Evolutionary conservation across 1,284 basidiomycete genomes (phyloP).

Genomic region (Ganoderma leucocontextum): DNA sequence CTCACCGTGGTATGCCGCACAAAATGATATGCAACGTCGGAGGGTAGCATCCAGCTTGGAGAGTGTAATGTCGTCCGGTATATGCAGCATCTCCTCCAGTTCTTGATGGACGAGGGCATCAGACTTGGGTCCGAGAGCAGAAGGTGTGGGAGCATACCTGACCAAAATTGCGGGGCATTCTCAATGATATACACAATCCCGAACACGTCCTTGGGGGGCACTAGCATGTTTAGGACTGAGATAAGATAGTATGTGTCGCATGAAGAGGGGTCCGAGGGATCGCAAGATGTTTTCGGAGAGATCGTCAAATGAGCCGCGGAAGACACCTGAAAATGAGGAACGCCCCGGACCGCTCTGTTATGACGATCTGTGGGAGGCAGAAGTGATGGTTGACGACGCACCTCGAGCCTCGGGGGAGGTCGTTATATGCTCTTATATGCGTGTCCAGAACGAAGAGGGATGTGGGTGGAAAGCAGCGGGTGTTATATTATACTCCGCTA

Average conservation of each 20-base stretch:
- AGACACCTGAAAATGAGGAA: neutral
- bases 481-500: neutral
- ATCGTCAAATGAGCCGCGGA: neutral
- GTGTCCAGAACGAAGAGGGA: neutral
- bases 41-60: constrained; percentile 81
- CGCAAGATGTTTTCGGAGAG: neutral
- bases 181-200: constrained; percentile 85
- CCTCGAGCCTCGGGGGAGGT: neutral
- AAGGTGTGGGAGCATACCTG: constrained; percentile 63
- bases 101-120: constrained; percentile 55
- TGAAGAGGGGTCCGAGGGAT: constrained; percentile 1
- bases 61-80: constrained; percentile 74
- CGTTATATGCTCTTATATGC: neutral
- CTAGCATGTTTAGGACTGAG: constrained; percentile 15
- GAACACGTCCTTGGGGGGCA: constrained; percentile 47
- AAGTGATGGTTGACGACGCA: neutral
- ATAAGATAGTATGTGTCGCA: neutral
- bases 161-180: constrained; percentile 86
- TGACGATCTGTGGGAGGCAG: neutral
- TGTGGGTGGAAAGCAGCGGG: neutral
- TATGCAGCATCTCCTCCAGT: constrained; percentile 80
- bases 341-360: neutral
- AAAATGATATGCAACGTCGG: constrained; percentile 79
- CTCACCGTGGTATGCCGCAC: constrained; percentile 86
- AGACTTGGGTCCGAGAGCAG: constrained; percentile 1